Conservation (phyloP, 208 protist species). For the Crithidia expoeki region DNA sequence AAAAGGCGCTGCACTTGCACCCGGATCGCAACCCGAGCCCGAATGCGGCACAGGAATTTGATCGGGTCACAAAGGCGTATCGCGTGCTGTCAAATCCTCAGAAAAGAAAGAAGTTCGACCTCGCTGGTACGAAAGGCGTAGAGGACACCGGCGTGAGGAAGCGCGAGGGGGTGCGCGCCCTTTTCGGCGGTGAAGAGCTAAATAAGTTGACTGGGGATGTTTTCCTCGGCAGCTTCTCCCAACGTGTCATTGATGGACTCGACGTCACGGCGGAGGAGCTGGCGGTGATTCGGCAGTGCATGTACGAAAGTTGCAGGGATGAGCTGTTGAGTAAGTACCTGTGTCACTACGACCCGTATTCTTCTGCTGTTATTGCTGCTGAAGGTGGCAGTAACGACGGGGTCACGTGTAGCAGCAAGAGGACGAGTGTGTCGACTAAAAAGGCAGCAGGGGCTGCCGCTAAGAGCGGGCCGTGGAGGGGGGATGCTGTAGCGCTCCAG, state of each 20-base stretch:
- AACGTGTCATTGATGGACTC: constrained; percentile 80
- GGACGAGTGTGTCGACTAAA: neutral
- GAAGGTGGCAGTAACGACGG: no score
- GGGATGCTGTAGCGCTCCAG: constrained; percentile 26
- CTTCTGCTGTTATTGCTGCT: constrained; percentile 1
- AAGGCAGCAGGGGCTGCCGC: neutral
- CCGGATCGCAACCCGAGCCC: constrained; percentile 87
- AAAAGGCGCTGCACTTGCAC: constrained; percentile 85
- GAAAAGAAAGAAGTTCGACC: constrained; percentile 97
- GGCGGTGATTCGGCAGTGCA: constrained; percentile 59
- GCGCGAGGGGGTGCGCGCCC: constrained; percentile 64
- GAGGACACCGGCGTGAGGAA: constrained; percentile 87
- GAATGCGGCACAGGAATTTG: constrained; percentile 87
- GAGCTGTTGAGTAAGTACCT: constrained; percentile 70
- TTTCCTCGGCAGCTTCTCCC: constrained; percentile 74
- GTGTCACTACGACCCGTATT: constrained; percentile 32
- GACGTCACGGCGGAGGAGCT: constrained; percentile 83
- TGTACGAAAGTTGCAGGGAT: constrained; percentile 68
- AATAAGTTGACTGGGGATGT: constrained; percentile 62
- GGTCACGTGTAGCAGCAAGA: neutral
- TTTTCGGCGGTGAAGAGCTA: constrained; percentile 84
- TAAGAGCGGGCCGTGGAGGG: constrained; percentile 13
- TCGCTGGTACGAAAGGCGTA: constrained; percentile 95
- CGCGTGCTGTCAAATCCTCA: constrained; percentile 95
- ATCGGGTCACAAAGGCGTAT: constrained; percentile 96